Base-by-base conservation (phyloP, 495 filamentous ascomycete genomes). In the Schizothecium vesticola region DNA sequence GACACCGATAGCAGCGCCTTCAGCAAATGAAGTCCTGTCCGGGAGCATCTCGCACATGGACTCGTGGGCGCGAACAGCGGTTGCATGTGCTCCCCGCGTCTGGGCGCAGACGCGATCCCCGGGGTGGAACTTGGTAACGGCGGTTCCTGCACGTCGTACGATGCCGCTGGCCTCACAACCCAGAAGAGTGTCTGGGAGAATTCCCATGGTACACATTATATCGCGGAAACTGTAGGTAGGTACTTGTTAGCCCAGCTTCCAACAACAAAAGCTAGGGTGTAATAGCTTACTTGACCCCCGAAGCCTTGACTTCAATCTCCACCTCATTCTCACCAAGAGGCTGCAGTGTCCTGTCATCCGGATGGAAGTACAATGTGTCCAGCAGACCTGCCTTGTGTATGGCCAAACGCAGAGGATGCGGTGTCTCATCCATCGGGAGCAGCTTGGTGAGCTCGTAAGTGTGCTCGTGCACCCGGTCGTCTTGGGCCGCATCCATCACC, bases 111-210 rank as follows among this genome's bases (percentile, higher is more conserved):
- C 82, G 0, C 79, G 71, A 60, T 84, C 82, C 0, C 83, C 83
- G 0, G 36, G 26, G 7, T 69, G 59, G 31, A 69, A 28, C 10
- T 10, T 28, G 12, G 3, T 62, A 13, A 55, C 56, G 25, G 13
- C 67, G 26, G 86, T 67, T 16, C 86, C 86, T 5, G 87, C 76
- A 0, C 83, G 83, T 3, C 84, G 82, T 1, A 87, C 81, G 51
- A 81, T 69, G 5, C 77, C 71, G 2, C 70, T 71, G 55, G 75
- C 79, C 11, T 83, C 83, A 23, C 71, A 71, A 3, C 81, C 80
- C 6, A 85, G 67, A 13, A 67, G 61, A 16, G 66, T 59, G 13
- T 64, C 67, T 11, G 71, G 69, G 3, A 80, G 61, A 25, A 71
- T 61, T 1, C 84, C 84, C 67, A 86, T 72, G 0, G 80, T 76